Evolutionary conservation across 2,329 filamentous ascomycete genomes (phyloP).

Genomic region (Triangularia verruculosa): DNA sequence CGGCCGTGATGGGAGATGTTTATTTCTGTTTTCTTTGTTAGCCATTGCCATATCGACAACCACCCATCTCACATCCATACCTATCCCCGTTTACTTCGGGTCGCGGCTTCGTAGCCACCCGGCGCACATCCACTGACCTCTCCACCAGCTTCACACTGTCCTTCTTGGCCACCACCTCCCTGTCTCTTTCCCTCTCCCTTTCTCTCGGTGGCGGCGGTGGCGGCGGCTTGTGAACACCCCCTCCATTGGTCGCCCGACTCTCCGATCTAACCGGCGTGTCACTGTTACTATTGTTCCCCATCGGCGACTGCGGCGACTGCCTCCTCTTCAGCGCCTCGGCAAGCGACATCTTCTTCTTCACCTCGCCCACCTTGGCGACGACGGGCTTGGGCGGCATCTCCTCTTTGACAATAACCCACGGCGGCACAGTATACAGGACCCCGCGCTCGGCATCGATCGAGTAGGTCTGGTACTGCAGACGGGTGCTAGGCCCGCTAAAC

Average conservation of each 20-base stretch:
- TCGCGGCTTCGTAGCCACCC: slow-evolving; percentile 19
- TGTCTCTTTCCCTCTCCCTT: slow-evolving; percentile 25
- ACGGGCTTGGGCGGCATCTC: slow-evolving; percentile 41
- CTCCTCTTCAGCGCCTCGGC: slow-evolving; percentile 57
- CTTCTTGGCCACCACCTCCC: slow-evolving; percentile 21
- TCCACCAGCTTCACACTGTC: slow-evolving; percentile 23
- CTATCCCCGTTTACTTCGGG: slow-evolving; percentile 33
- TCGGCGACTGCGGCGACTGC: slow-evolving; percentile 37
- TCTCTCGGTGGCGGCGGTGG: slow-evolving; percentile 16
- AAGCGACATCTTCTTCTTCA: slow-evolving; percentile 55
- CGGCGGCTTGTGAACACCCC: slow-evolving; percentile 16
- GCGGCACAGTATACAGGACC: slow-evolving; percentile 53
- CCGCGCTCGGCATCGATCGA: slow-evolving; percentile 57
- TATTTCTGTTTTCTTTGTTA: slow-evolving; percentile 28
- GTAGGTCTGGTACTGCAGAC: slow-evolving; percentile 56
- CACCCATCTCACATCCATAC: slow-evolving; percentile 25
- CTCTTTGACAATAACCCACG: slow-evolving; percentile 54
- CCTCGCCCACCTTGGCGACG: slow-evolving; percentile 38
- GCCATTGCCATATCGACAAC: not conserved
- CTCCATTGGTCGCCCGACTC: slow-evolving; percentile 21
- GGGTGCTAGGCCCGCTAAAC: slow-evolving; percentile 38
- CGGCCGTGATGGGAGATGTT: slow-evolving; percentile 33
- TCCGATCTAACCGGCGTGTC: slow-evolving; percentile 20
- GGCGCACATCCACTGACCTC: slow-evolving; percentile 23
- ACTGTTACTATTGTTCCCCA: slow-evolving; percentile 26